Evolutionary conservation across 768 basidiomycete genomes (phyloP), one percentile per base, ranked within the genome.

Genomic region (Tricholoma bakamatsutake): DNA sequence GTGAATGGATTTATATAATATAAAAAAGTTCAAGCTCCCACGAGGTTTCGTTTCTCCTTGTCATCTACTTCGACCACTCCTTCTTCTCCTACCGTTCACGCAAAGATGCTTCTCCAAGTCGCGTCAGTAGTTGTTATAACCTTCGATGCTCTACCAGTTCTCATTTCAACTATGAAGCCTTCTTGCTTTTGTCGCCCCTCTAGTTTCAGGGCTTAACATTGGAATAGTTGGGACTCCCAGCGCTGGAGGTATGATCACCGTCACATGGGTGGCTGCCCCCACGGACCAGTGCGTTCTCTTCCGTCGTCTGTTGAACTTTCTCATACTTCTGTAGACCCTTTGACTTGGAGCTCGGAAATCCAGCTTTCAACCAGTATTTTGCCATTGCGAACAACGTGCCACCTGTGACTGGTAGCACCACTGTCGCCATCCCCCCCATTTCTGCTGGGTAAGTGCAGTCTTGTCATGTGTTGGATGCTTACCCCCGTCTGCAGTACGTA

Each of bases 301-400:
- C 31, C 18, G 28, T 52, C 11, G 50, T 15, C 45, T 50, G 39
- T 42, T n/a, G 52, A n/a, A 8, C 27, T 47, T 46, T n/a, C 39
- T 27, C 7, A 43, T 10, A 37, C 15, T 12, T 52, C 34, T n/a
- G 2, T 9, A 71, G 71, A 0, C 51, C 55, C 4, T 81, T 78
- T 62, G 70, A 77, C 17, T 33, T 86, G 13, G 73, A 80, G n/a
- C n/a, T n/a, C n/a, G n/a, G n/a, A n/a, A n/a, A n/a, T n/a, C n/a
- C n/a, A n/a, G n/a, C n/a, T n/a, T n/a, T n/a, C n/a, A n/a, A n/a
- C n/a, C n/a, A n/a, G n/a, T n/a, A n/a, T n/a, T n/a, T 76, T 48
- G 84, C 79, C 46, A 74, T 88, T 53, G 78, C 75, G 11, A 84
- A 78, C 73, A 82, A 80, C 57, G 71, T 87, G 1, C 55, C 70